Base-by-base conservation (phyloP, 352 stramenopile species). In the Globisporangium heterothallicum region DNA sequence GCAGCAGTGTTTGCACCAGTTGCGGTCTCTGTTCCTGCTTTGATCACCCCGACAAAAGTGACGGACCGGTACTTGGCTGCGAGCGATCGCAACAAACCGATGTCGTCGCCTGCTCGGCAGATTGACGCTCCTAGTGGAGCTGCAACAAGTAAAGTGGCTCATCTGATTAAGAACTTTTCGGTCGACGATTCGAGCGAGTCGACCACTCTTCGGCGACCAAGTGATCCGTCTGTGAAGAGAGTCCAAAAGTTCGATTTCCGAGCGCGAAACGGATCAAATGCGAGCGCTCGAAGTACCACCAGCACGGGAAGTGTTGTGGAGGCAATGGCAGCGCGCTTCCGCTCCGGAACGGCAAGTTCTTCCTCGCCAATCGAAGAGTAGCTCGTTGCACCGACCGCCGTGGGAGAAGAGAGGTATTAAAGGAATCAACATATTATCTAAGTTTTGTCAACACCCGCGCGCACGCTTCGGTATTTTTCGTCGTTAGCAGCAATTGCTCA, bases 161-260 rank as follows among this genome's bases (percentile, higher is more conserved):
- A 77, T 52, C 56, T 88, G 50, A 86, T 86, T 61, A 86, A 86
- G 63, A 88, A 85, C 61, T 88, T 85, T 26, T 82, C 71, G 8
- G 38, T 27, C 4, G 68, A 73, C 24, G 60, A 64, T 35, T 55
- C 56, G 22, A 56, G 59, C 22, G 46, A 58, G 53, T 13, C 46
- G 41, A 46, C 14, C 1, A n/a, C 35, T 46, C 48, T 7, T 25
- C 24, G 43, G 40, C 41, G 21, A 34, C 52, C 63, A n/a, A 58
- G 59, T 26, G 68, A 60, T 13, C 42, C 56, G 8, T 36, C 62
- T 1, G 63, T 72, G 26, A 76, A 74, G 40, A 48, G 47, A 9
- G 42, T 57, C 7, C 66, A 54, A 13, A 79, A 77, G 49, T 18
- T 76, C 16, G 70, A 81, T 40, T 74, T 76, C 24, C 65, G 68